A percentile compares a stretch with the other conserved stretches of the same genome.
phyloP scores from a whole-genome alignment of 306 rosid species.

The Astragalus membranaceus region DNA sequence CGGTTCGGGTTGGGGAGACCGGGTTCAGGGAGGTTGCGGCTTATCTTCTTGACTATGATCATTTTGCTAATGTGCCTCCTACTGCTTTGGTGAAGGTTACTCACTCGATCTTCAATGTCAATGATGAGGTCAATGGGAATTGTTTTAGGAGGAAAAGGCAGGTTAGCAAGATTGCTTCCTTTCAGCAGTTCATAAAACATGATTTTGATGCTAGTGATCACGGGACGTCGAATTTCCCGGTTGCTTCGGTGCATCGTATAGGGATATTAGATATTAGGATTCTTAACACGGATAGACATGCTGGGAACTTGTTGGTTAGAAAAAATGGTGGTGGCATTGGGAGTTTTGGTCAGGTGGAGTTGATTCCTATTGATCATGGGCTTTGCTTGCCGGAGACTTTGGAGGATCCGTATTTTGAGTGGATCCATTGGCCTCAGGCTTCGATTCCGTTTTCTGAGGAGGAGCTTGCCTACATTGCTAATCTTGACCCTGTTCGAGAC shows the following conservation, averaged over 20 bases:
- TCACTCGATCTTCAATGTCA: slow-evolving; percentile 90
- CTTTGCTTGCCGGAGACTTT: slow-evolving; percentile 90
- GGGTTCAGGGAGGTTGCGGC: slow-evolving; percentile 97
- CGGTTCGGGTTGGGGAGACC: slow-evolving; percentile 95
- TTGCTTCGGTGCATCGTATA: slow-evolving; percentile 86
- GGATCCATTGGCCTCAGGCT: slow-evolving; percentile 99
- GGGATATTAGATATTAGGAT: slow-evolving; percentile 95
- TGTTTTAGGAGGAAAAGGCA: slow-evolving; percentile 49
- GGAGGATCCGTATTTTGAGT: slow-evolving; percentile 97
- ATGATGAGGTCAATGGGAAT: slow-evolving; percentile 82
- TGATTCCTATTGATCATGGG: slow-evolving; percentile 95
- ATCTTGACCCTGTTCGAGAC: slow-evolving; percentile 54
- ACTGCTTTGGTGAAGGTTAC: slow-evolving; percentile 93
- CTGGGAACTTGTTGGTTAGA: slow-evolving; percentile 87
- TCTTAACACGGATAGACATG: slow-evolving; percentile 97
- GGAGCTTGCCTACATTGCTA: slow-evolving; percentile 67
- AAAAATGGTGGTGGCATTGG: slow-evolving; percentile 78
- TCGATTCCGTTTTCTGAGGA: slow-evolving; percentile 93
- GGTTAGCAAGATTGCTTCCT: slow-evolving; percentile 93
- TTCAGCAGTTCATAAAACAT: slow-evolving; percentile 84
- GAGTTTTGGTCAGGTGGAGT: slow-evolving; percentile 83
- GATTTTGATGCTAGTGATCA: slow-evolving; percentile 99
- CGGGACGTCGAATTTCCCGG: slow-evolving; percentile 94
- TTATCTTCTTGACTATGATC: slow-evolving; percentile 71
- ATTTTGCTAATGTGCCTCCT: slow-evolving; percentile 94